Evolutionary conservation across 768 basidiomycete species (phyloP), one percentile per base, ranked within the genome.

Genomic region (Hypholoma sublateritium): DNA sequence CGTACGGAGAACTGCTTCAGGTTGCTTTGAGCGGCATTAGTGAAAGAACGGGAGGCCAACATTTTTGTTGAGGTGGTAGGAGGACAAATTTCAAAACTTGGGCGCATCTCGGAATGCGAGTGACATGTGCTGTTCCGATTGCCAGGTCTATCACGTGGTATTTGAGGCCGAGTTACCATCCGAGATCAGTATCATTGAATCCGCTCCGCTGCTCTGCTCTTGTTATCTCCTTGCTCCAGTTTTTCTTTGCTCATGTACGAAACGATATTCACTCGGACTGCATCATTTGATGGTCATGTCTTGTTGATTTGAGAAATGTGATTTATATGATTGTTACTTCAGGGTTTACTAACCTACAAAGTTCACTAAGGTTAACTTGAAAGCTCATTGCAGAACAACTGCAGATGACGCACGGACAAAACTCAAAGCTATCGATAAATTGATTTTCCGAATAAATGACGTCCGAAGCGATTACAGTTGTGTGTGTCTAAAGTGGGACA

Each of bases 1-100:
- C 78, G 48, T 52, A 88, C 89, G 69, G 78, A 79, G 54, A 80
- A 65, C 61, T 67, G 71, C 65, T 62, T 78, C 58, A 78, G 64
- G 64, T 84, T 75, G 71, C 80, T 73, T 73, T 80, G 82, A 67
- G 81, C 80, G 67, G 82, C 65, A 67, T 80, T 73, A 70, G 80
- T 65, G 71, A 91, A 70, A 56, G 81, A 79, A 68, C 82, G 80
- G 58, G 79, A 75, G 63, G 77, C 74, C 65, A 89, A 74, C 89
- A 91, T 91, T 65, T 32, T 66, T 74, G 56, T 67, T 65, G 53
- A 64, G 69, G 65, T 37, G 58, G 61, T 56, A 49, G 32, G 22
- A 59, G 60, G 64, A 59, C 51, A 66, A 63, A 56, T 57, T 61
- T 64, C 57, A 65, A 53, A 48, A 48, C 41, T 48, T 35, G 41